Conservation (phyloP, 805 yeast genomes). For the Schwanniomyces pseudopolymorphus region DNA sequence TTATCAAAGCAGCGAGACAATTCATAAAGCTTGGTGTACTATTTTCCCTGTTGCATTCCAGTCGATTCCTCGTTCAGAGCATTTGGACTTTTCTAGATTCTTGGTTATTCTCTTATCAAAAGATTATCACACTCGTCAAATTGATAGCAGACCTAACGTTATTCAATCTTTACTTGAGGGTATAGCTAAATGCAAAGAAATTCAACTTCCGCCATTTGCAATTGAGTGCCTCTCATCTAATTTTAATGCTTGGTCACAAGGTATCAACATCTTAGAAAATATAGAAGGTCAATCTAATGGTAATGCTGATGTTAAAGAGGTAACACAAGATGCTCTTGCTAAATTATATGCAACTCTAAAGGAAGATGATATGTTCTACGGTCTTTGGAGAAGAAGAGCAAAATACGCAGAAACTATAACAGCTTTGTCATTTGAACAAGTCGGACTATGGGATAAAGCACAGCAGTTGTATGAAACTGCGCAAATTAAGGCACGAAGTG, state of each 20-base stretch:
- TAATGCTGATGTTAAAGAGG: constrained; percentile 73
- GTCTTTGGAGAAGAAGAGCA: constrained; percentile 95
- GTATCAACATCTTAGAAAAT: constrained; percentile 79
- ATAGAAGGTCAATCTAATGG: constrained; percentile 61
- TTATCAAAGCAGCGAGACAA: constrained; percentile 75
- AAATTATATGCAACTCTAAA: constrained; percentile 86
- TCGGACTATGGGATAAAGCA: constrained; percentile 94
- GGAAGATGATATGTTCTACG: constrained; percentile 96
- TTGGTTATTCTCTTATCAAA: constrained; percentile 78
- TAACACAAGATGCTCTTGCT: constrained; percentile 84
- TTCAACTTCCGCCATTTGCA: constrained; percentile 91
- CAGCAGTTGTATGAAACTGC: constrained; percentile 93
- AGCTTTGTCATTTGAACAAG: constrained; percentile 91
- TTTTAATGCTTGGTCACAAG: constrained; percentile 88
- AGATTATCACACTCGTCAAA: constrained; percentile 91
- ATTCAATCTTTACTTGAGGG: constrained; percentile 83
- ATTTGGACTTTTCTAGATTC: constrained; percentile 79
- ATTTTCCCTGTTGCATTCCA: constrained; percentile 79
- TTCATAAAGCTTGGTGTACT: constrained; percentile 79
- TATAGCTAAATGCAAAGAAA: constrained; percentile 64
- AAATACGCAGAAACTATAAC: constrained; percentile 90
- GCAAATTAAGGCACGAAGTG: constrained; percentile 93
- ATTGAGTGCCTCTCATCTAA: constrained; percentile 84
- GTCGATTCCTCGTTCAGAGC: constrained; percentile 75
- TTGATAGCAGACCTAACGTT: constrained; percentile 82